These are phyloP conservation scores for Marvania coccoides DNA, from an alignment of 139 green algal genomes.

Conservation along the genomic window DNA sequence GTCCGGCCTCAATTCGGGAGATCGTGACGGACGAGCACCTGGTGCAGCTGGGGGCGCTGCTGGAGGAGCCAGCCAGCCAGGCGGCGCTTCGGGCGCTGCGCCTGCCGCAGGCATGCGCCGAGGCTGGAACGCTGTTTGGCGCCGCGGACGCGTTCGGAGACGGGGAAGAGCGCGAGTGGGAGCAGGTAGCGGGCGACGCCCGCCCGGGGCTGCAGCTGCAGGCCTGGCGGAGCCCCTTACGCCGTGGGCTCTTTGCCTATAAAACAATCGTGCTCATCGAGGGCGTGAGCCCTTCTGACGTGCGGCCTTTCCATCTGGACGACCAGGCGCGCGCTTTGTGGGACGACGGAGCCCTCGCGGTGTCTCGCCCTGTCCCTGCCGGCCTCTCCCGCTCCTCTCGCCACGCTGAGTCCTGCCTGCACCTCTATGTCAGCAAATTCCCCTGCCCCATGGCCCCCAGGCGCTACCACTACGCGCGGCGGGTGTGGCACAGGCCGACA, in stretches of 20 bases:
- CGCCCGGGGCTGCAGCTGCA: constrained; percentile 40
- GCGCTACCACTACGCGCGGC: constrained; percentile 59
- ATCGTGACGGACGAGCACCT: constrained; percentile 48
- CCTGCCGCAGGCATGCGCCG: constrained; percentile 4
- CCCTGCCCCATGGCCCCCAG: constrained; percentile 53
- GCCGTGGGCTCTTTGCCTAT: constrained; percentile 54
- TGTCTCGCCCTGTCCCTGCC: constrained; percentile 6
- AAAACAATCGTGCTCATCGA: constrained; percentile 31
- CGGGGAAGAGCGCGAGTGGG: constrained; percentile 28
- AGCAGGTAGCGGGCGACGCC: constrained; percentile 14
- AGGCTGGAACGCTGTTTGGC: constrained; percentile 34
- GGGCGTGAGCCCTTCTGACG: constrained; percentile 30
- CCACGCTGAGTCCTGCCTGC: constrained; percentile 33
- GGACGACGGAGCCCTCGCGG: constrained; percentile 35
- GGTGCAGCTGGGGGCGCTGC: constrained; percentile 50
- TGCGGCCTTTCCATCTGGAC: constrained; percentile 55
- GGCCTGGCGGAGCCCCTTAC: constrained; percentile 48
- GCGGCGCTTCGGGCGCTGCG: background rate
- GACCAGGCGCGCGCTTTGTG: constrained; percentile 27
- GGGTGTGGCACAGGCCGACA: constrained; percentile 46
- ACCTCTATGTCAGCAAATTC: constrained; percentile 46
- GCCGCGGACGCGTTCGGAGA: constrained; percentile 2
- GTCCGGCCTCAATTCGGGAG: constrained; percentile 8
- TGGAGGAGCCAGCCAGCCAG: constrained; percentile 23
- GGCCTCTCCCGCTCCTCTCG: background rate